phyloP scores from a whole-genome alignment of 1,284 basidiomycete species.

The Xerocomus amazonicus region DNA sequence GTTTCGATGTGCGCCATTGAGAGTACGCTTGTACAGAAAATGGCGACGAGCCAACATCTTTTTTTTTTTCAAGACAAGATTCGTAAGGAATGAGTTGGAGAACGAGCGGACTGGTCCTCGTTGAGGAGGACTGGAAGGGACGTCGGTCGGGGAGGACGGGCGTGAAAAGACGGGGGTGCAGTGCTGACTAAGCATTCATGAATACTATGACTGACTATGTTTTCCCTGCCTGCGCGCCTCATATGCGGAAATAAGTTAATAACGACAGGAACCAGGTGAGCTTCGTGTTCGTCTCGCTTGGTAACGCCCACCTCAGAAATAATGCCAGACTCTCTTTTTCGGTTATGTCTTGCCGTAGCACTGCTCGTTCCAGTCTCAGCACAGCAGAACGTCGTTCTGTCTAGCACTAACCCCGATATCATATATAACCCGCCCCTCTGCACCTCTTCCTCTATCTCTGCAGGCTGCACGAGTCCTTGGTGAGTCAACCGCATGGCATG shows the following conservation, averaged over 20 bases:
- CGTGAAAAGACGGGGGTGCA: background rate
- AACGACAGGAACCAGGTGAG: background rate
- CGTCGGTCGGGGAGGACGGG: background rate
- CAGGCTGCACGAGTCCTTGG: slow-evolving; percentile 47
- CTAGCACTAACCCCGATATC: slow-evolving; percentile 40
- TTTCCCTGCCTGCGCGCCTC: too few species aligned
- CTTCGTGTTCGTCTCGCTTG: background rate
- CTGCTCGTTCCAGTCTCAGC: slow-evolving; percentile 13
- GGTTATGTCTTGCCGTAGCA: slow-evolving; percentile 14
- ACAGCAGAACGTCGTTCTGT: slow-evolving; percentile 38
- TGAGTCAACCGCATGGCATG: slow-evolving; percentile 22
- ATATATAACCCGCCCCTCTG: slow-evolving; percentile 51
- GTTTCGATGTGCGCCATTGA: background rate
- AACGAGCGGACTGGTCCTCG: slow-evolving; percentile 2
- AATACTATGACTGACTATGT: too few species aligned
- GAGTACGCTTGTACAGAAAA: slow-evolving; percentile 15
- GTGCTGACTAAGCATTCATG: slow-evolving; percentile 7
- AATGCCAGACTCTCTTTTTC: slow-evolving; percentile 26
- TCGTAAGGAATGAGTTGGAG: slow-evolving; percentile 18
- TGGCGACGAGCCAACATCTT: slow-evolving; percentile 12
- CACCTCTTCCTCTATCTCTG: slow-evolving; percentile 24
- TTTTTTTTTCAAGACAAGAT: background rate
- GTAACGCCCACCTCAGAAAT: background rate
- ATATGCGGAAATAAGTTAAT: too few species aligned
- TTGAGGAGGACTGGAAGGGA: background rate